Evolutionary conservation across 2,329 filamentous ascomycete species (phyloP).

Genomic region (Immersiporthe knoxdaviesiana): DNA sequence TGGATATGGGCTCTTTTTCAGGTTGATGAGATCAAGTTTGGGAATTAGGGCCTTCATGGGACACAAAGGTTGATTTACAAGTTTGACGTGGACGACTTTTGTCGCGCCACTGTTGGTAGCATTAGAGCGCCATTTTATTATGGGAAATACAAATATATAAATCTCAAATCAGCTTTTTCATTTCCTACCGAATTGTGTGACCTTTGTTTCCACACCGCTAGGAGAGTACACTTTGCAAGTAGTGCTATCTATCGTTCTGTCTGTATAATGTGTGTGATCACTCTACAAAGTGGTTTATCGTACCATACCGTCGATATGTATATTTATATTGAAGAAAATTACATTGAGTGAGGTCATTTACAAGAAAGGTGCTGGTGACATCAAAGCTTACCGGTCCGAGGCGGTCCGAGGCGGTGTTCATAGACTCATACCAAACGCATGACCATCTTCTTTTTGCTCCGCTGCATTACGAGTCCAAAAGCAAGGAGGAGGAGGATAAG

Average conservation of each 20-base stretch:
- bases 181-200: neutral
- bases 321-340: neutral
- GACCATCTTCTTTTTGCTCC: too few relatives aligned
- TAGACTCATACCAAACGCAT: neutral
- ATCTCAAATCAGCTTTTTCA: neutral
- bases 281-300: neutral
- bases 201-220: too few relatives aligned
- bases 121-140: constrained; percentile 1
- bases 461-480: neutral
- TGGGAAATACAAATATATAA: neutral
- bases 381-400: neutral
- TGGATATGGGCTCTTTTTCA: neutral
- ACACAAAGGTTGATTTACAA: neutral
- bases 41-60: neutral
- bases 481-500: neutral
- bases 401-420: neutral
- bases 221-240: too few relatives aligned
- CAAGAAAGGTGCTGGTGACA: neutral
- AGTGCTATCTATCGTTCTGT: too few relatives aligned
- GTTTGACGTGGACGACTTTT: neutral
- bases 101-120: neutral
- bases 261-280: neutral
- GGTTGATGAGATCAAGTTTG: constrained; percentile 6
- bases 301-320: neutral
- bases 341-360: neutral